phyloP scores from a whole-genome alignment of 345 rosid genomes.

The Eucalyptus lansdowneana region DNA sequence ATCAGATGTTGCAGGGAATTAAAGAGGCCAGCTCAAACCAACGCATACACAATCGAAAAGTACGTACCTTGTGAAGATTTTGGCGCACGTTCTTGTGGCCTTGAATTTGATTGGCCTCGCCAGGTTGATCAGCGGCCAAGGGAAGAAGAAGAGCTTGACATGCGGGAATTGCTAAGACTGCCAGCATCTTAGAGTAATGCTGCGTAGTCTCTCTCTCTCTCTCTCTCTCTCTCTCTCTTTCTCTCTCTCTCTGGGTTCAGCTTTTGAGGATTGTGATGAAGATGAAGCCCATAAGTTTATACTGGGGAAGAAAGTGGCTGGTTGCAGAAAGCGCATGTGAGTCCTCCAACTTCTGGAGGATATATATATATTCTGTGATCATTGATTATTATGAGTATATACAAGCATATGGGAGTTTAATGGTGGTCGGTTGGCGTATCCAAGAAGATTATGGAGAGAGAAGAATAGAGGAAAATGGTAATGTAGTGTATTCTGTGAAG shows the following conservation, averaged over 20 bases:
- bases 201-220: not conserved
- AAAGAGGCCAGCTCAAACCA: not conserved
- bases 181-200: not conserved
- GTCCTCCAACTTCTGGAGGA: not conserved
- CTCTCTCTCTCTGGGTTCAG: not conserved
- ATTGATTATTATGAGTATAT: not conserved
- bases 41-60: not conserved
- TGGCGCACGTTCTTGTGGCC: conserved; percentile 1
- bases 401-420: not conserved
- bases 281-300: not conserved
- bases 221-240: not conserved
- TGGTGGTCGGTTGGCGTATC: not conserved
- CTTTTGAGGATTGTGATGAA: not conserved
- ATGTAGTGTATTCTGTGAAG: not conserved
- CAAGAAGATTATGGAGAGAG: not conserved
- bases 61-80: conserved; percentile 12
- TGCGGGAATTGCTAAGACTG: not conserved
- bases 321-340: not conserved
- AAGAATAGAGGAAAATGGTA: not conserved
- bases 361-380: not conserved
- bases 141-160: conserved; percentile 1
- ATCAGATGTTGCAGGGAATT: not conserved
- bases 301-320: not conserved
- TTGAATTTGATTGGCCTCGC: not conserved
- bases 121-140: not conserved